phyloP scores from a whole-genome alignment of 192 early-diverging fungal species.

The Entomortierella lignicola region DNA sequence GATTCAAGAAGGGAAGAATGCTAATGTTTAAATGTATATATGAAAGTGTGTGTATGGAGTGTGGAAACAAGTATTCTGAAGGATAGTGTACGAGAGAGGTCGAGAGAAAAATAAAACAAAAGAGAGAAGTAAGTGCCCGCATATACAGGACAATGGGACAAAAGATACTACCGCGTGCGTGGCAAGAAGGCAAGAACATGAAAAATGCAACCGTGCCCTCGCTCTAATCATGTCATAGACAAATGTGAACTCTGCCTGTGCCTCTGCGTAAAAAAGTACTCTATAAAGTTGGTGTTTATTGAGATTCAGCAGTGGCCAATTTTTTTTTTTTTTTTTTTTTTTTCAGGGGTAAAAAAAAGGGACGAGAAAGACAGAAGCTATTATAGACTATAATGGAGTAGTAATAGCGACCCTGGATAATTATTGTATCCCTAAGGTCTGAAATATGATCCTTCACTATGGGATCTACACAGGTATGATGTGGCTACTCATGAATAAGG shows the following conservation, averaged over 20 bases:
- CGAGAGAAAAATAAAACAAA: not conserved
- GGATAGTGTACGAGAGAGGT: too few species aligned
- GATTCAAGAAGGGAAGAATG: slow-evolving; percentile 6
- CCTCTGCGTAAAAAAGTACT: not conserved
- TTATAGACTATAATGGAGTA: too few species aligned
- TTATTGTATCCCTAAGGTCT: too few species aligned
- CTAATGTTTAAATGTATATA: not conserved
- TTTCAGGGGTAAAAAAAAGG: too few species aligned
- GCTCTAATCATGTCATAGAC: not conserved
- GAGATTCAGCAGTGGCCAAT: not conserved
- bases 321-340: too few species aligned
- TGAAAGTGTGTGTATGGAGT: not conserved
- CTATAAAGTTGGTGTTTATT: slow-evolving; percentile 1
- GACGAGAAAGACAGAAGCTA: too few species aligned
- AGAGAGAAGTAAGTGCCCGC: not conserved
- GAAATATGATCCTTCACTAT: too few species aligned
- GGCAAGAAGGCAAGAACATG: not conserved
- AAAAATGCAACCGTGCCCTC: slow-evolving; percentile 1
- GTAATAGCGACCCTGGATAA: too few species aligned
- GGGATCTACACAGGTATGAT: too few species aligned
- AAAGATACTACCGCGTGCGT: slow-evolving; percentile 7
- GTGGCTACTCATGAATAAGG: too few species aligned
- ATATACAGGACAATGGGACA: not conserved
- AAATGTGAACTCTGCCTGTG: not conserved
- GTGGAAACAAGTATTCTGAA: too few species aligned